A percentile compares a stretch with the other conserved stretches of the same genome.
These are phyloP conservation scores for Drechslerella stenobrocha DNA, from an alignment of 2,329 filamentous ascomycete species.

Conservation along the genomic window DNA sequence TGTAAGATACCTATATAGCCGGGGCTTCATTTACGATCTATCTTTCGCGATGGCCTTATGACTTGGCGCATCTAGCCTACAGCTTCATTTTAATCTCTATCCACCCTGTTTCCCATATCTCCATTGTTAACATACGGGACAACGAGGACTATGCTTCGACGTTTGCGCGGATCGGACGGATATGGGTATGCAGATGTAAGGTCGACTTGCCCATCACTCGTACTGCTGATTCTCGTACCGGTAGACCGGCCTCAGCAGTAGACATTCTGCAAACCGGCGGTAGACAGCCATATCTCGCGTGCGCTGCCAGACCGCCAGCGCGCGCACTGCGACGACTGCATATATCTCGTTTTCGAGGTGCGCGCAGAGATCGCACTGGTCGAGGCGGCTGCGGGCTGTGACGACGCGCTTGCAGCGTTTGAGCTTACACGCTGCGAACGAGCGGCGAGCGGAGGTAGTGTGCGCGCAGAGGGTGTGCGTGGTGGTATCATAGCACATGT, in stretches of 20 bases:
- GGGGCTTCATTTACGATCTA: too few relatives aligned
- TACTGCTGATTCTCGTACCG: constrained; percentile 20
- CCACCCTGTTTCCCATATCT: too few relatives aligned
- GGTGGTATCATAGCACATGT: constrained; percentile 18
- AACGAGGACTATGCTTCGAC: too few relatives aligned
- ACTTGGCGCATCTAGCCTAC: too few relatives aligned
- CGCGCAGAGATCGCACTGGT: constrained; percentile 8
- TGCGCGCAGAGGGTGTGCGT: constrained; percentile 17
- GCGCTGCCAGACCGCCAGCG: constrained; percentile 8
- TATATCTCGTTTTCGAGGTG: constrained; percentile 37
- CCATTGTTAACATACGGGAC: too few relatives aligned
- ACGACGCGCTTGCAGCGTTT: constrained; percentile 23
- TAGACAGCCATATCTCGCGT: constrained; percentile 14
- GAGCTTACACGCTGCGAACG: constrained; percentile 3
- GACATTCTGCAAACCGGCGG: constrained; percentile 8
- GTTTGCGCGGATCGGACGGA: too few relatives aligned
- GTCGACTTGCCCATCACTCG: not conserved
- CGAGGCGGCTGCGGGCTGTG: not conserved
- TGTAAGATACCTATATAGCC: too few relatives aligned
- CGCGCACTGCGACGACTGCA: constrained; percentile 13
- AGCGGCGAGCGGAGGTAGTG: constrained; percentile 9
- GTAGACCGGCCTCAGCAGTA: constrained; percentile 24
- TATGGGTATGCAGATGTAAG: not conserved
- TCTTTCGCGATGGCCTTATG: too few relatives aligned
- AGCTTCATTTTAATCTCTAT: too few relatives aligned